phyloP scores from a whole-genome alignment of 768 basidiomycete genomes.

The Boletus reticuloceps region DNA sequence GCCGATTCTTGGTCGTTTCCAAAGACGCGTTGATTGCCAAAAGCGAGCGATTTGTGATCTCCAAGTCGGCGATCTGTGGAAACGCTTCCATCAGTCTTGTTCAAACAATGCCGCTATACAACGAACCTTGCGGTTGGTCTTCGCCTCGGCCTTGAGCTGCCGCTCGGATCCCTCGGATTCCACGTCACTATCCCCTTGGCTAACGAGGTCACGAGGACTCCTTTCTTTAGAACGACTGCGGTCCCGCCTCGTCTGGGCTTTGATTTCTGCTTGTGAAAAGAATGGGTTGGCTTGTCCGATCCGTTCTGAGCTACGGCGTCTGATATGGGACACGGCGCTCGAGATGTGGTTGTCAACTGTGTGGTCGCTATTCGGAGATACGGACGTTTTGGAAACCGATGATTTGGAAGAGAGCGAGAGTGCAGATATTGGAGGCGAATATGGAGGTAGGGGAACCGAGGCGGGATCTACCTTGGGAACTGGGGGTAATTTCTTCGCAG shows the following conservation, averaged over 20 bases:
- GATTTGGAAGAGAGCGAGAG: slow-evolving; percentile 80
- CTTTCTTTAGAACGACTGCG: slow-evolving; percentile 22
- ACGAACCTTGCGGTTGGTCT: slow-evolving; percentile 82
- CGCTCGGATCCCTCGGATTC: slow-evolving; percentile 40
- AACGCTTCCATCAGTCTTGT: slow-evolving; percentile 1
- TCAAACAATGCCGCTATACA: neutral
- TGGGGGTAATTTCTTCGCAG: slow-evolving; percentile 12
- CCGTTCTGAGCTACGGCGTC: slow-evolving; percentile 32
- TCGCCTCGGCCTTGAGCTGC: slow-evolving; percentile 68
- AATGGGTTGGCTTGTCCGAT: slow-evolving; percentile 8
- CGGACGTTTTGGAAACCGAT: slow-evolving; percentile 55
- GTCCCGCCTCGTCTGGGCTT: slow-evolving; percentile 11
- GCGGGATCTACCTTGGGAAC: slow-evolving; percentile 49
- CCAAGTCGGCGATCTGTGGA: slow-evolving; percentile 81
- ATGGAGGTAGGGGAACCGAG: slow-evolving; percentile 58
- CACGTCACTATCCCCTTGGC: slow-evolving; percentile 32
- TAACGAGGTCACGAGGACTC: slow-evolving; percentile 5
- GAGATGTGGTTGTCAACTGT: slow-evolving; percentile 37
- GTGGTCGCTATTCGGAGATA: slow-evolving; percentile 39
- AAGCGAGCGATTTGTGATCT: slow-evolving; percentile 86
- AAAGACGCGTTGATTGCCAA: slow-evolving; percentile 81
- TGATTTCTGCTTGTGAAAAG: slow-evolving; percentile 12
- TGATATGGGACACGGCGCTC: slow-evolving; percentile 44
- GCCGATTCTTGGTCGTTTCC: slow-evolving; percentile 75
- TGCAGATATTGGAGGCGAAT: slow-evolving; percentile 70